Evolutionary conservation across 306 rosid genomes (phyloP).

Genomic region (Lotus japonicus): DNA sequence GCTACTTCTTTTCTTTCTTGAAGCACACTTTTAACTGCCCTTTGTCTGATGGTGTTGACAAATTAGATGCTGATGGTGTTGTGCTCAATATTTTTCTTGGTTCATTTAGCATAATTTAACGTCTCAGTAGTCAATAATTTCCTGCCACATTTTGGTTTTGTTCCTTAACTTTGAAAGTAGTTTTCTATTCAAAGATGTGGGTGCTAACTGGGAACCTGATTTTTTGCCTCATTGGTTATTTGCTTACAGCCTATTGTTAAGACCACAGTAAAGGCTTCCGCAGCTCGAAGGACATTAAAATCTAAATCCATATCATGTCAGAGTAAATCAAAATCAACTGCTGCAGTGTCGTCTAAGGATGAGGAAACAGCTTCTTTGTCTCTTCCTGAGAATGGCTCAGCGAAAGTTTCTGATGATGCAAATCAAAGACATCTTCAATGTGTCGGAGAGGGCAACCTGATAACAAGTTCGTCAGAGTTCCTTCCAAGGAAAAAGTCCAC

Average conservation of each 20-base stretch:
- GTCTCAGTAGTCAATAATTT: background rate
- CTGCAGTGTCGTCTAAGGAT: slow-evolving; percentile 40
- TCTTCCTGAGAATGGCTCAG: slow-evolving; percentile 27
- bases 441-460: slow-evolving; percentile 32
- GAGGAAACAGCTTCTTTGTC: slow-evolving; percentile 27
- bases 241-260: slow-evolving; percentile 51
- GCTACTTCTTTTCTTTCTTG: background rate
- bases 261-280: slow-evolving; percentile 34
- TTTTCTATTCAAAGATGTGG: background rate
- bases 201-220: background rate
- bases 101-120: background rate
- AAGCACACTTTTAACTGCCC: background rate
- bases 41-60: background rate
- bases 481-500: slow-evolving; percentile 38
- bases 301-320: slow-evolving; percentile 29
- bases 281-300: slow-evolving; percentile 34
- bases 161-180: background rate
- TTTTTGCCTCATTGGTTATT: background rate
- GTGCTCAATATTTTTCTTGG: background rate
- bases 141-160: background rate
- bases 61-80: slow-evolving; percentile 2
- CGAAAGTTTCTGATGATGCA: slow-evolving; percentile 26
- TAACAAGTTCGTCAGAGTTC: slow-evolving; percentile 22
- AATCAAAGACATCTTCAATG: slow-evolving; percentile 32
- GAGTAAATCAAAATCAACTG: slow-evolving; percentile 29